A percentile compares a stretch with the other conserved stretches of the same genome.
These are phyloP conservation scores for Chrysopogon serrulatus DNA, from an alignment of 176 grass and related monocot genomes.

Conservation along the genomic window DNA sequence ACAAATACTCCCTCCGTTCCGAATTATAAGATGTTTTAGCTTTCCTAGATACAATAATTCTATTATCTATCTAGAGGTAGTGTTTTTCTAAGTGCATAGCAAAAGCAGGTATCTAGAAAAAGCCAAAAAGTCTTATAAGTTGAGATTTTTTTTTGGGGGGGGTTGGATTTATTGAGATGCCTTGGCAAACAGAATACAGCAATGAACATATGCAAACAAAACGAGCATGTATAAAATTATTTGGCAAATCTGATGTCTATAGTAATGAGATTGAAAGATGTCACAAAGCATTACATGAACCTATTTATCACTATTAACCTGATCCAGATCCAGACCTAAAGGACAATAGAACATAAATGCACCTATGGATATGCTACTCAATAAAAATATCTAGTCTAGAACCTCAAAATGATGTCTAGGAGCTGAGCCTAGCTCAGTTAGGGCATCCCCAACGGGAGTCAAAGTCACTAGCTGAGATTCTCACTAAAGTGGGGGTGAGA, in stretches of 20 bases:
- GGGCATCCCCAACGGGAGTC: background rate
- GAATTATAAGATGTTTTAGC: background rate
- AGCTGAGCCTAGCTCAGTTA: background rate
- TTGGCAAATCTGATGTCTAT: background rate
- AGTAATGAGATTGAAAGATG: background rate
- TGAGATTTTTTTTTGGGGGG: too few species aligned
- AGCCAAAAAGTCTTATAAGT: background rate
- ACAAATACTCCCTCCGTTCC: background rate
- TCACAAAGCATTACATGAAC: background rate
- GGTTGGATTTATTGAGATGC: background rate
- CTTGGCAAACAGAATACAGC: background rate
- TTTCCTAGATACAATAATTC: background rate
- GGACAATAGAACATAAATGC: background rate
- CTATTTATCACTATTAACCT: background rate
- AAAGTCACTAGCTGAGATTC: background rate
- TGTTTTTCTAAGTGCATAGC: background rate
- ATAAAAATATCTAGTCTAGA: background rate
- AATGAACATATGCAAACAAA: constrained; percentile 7
- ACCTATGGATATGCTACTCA: background rate
- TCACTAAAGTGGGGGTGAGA: background rate
- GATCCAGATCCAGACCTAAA: background rate
- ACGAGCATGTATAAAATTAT: background rate
- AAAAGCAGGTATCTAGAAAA: background rate
- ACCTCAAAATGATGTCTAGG: background rate
- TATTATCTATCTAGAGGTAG: background rate